Percentiles rank a stretch among this genome's conserved stretches.
These are phyloP conservation scores for Vicia sativa DNA, from an alignment of 306 rosid species.

Conservation along the genomic window DNA sequence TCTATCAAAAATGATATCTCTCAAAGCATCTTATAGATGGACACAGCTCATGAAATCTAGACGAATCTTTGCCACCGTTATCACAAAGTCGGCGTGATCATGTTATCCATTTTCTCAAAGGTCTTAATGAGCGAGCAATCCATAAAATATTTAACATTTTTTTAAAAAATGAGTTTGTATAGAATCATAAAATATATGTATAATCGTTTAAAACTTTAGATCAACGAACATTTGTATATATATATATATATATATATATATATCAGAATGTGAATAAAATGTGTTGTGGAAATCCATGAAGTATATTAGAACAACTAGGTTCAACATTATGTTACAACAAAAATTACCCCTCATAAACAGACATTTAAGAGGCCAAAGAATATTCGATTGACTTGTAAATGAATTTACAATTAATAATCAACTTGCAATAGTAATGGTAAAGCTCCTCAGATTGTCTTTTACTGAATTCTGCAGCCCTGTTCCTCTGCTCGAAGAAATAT, in stretches of 20 bases:
- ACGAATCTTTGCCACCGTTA: too few relatives aligned
- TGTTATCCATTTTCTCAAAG: too few relatives aligned
- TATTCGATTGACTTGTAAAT: constrained; percentile 48
- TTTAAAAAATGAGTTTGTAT: too few relatives aligned
- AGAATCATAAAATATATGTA: too few relatives aligned
- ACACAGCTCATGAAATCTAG: too few relatives aligned
- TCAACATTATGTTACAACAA: constrained; percentile 39
- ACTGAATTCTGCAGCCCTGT: constrained; percentile 75
- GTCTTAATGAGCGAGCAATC: too few relatives aligned
- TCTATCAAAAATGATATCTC: too few relatives aligned
- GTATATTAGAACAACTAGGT: constrained; percentile 27
- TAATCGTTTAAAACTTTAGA: neutral
- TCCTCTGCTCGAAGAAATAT: constrained; percentile 66
- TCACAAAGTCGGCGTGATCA: too few relatives aligned
- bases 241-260: too few relatives aligned
- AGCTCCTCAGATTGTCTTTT: constrained; percentile 39
- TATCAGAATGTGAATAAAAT: neutral
- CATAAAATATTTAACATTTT: too few relatives aligned
- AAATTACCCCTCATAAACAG: constrained; percentile 47
- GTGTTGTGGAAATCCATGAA: neutral
- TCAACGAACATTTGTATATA: neutral
- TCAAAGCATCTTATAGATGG: too few relatives aligned
- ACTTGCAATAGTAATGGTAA: constrained; percentile 23
- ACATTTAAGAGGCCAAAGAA: constrained; percentile 67
- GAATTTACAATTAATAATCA: constrained; percentile 42